Percentiles rank a stretch among this genome's conserved stretches.
These are phyloP conservation scores for Flaveria ramosissima DNA, from an alignment of 129 eudicot species.

Conservation along the genomic window DNA sequence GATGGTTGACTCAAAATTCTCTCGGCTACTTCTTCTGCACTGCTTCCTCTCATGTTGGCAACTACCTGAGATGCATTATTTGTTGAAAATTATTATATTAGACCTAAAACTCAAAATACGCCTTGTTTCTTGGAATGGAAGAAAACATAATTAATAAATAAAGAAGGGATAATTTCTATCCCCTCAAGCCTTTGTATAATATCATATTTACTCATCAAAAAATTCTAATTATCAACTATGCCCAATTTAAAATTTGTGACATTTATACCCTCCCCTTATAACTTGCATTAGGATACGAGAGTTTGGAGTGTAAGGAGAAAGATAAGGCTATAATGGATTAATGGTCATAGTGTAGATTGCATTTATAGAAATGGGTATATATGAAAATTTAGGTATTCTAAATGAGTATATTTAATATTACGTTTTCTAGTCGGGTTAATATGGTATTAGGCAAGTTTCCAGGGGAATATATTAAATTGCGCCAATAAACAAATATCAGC, in stretches of 20 bases:
- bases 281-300: not conserved
- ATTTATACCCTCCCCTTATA: not conserved
- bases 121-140: constrained; percentile 17
- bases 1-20: constrained; percentile 77
- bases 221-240: not conserved
- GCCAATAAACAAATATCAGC: constrained; percentile 26
- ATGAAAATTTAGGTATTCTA: not conserved
- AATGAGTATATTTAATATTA: not conserved
- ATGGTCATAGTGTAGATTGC: not conserved
- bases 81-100: not conserved
- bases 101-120: not conserved
- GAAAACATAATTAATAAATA: constrained; percentile 1
- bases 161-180: not conserved
- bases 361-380: not conserved
- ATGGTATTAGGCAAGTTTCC: not conserved
- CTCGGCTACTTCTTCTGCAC: constrained; percentile 86
- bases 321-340: not conserved
- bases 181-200: not conserved
- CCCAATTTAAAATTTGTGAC: not conserved
- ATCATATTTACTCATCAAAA: constrained; percentile 3
- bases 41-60: constrained; percentile 94
- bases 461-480: not conserved
- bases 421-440: not conserved
- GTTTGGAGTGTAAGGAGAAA: not conserved
- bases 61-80: constrained; percentile 59